A percentile compares a stretch with the other conserved stretches of the same genome.
Evolutionary conservation across 441 rosid genomes (phyloP).

Genomic region (Lepidium campestre): DNA sequence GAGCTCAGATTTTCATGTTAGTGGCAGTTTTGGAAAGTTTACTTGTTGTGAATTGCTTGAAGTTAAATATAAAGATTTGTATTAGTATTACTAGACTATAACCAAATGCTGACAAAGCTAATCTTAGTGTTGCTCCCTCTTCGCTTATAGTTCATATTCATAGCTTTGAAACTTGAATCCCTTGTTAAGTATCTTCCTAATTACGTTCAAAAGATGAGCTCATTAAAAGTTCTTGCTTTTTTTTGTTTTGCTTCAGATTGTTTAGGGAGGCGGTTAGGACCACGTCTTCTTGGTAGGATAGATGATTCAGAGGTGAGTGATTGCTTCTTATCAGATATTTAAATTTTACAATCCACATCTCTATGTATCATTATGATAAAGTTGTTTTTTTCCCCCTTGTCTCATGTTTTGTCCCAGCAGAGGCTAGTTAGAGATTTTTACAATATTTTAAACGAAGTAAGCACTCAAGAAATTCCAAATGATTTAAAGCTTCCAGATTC

Average conservation of each 20-base stretch:
- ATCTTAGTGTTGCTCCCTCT: not conserved
- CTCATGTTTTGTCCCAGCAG: slow-evolving; percentile 41
- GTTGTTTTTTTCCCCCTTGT: slow-evolving; percentile 9
- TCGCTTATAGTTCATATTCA: not conserved
- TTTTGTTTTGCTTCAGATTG: slow-evolving; percentile 53
- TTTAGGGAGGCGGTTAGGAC: slow-evolving; percentile 97
- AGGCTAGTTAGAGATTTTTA: slow-evolving; percentile 79
- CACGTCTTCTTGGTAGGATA: slow-evolving; percentile 78
- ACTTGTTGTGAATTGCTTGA: not conserved
- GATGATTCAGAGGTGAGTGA: slow-evolving; percentile 90
- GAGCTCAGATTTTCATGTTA: not conserved
- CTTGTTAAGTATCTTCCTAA: slow-evolving; percentile 3
- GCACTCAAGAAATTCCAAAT: slow-evolving; percentile 77
- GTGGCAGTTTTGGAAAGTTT: not conserved
- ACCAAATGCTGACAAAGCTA: not conserved
- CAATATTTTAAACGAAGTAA: slow-evolving; percentile 78
- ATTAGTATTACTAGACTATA: not conserved
- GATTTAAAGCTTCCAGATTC: slow-evolving; percentile 82
- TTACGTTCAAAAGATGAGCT: slow-evolving; percentile 3
- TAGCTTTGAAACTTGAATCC: not conserved
- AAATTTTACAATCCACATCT: not conserved
- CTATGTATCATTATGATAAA: not conserved
- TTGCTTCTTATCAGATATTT: slow-evolving; percentile 8
- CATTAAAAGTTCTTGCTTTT: slow-evolving; percentile 6
- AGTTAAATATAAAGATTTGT: not conserved